Base-by-base conservation (phyloP, 306 rosid species). In the Dalbergia oliveri region DNA sequence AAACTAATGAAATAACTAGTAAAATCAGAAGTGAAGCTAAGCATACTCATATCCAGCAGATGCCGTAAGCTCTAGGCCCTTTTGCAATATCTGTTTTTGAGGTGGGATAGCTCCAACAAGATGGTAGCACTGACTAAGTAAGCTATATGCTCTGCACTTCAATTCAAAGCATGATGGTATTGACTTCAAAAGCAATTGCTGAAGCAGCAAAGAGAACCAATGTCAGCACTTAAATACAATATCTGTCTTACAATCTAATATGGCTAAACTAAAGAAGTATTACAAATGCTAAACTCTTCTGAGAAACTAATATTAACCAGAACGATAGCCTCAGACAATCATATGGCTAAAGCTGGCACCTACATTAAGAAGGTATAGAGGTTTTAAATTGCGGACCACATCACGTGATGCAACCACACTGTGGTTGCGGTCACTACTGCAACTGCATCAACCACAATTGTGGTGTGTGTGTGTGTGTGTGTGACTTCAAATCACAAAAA, bases 121-220 rank as follows among this genome's bases (percentile, higher is more conserved):
- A 41, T 93, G 97, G 86, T 95, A 95, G 49, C 97, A 95, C 82
- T 91, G 99, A 68, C 97, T 91, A 75, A 93, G 91, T 58, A 95
- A 88, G 81, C 97, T 93, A 58, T 88, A 93, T 18, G 98, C 97
- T 70, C 98, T 69, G 88, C 89, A 95, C 88, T 93, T 91, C 86
- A 95, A 85, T 61, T 95, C 95, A 72, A 91, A 91, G 88, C 95
- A 95, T 5, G 97, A 90, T 10, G 99, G 99, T 51, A 95, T 88
- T 3, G 92, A 85, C 75, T 93, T 87, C 83, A 95, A 69, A 23
- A 95, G 91, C 70, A 95, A 84, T 83, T 93, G 97, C 93, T 89
- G 87, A 39, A 78, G 43, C 49, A 63, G 21, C 23, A n/a, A 6
- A 54, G 60, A 54, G 60, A 54, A 54, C 4, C 8, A 16, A 54